phyloP scores from a whole-genome alignment of 495 filamentous ascomycete species.

The Hypoxylon crocopeplum region DNA sequence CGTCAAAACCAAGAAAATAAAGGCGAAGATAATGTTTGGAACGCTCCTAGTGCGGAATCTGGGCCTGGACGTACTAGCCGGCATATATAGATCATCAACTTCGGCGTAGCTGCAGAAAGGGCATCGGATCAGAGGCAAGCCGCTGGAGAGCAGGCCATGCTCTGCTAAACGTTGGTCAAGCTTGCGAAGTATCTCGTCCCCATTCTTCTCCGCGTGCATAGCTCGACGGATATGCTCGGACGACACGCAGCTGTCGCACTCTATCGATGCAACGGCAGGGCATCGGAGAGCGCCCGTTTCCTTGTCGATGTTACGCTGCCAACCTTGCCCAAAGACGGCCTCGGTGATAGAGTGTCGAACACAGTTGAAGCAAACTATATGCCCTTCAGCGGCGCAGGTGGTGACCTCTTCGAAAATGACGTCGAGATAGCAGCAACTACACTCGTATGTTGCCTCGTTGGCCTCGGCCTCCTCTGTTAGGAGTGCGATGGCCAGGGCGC shows the following conservation, averaged over 20 bases:
- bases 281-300: conserved; percentile 77
- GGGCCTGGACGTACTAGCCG: conserved; percentile 50
- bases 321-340: conserved; percentile 90
- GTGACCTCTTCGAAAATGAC: conserved; percentile 82
- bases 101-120: conserved; percentile 94
- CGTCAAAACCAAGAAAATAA: conserved; percentile 51
- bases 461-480: conserved; percentile 79
- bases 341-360: conserved; percentile 80
- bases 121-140: conserved; percentile 79
- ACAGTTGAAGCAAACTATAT: conserved; percentile 87
- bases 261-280: conserved; percentile 69
- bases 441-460: conserved; percentile 77
- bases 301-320: conserved; percentile 78
- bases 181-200: conserved; percentile 70
- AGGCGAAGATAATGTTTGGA: conserved; percentile 51
- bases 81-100: conserved; percentile 77
- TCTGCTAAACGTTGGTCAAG: conserved; percentile 79
- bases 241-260: conserved; percentile 78
- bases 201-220: conserved; percentile 69
- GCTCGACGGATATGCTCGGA: conserved; percentile 72
- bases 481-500: conserved; percentile 65
- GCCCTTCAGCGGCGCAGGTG: conserved; percentile 71
- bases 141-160: conserved; percentile 72
- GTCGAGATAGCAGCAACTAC: conserved; percentile 85
- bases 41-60: conserved; percentile 58